Evolutionary conservation across 2,329 filamentous ascomycete species (phyloP), one percentile per base, ranked within the genome.

Genomic region (Cladophialophora exuberans): DNA sequence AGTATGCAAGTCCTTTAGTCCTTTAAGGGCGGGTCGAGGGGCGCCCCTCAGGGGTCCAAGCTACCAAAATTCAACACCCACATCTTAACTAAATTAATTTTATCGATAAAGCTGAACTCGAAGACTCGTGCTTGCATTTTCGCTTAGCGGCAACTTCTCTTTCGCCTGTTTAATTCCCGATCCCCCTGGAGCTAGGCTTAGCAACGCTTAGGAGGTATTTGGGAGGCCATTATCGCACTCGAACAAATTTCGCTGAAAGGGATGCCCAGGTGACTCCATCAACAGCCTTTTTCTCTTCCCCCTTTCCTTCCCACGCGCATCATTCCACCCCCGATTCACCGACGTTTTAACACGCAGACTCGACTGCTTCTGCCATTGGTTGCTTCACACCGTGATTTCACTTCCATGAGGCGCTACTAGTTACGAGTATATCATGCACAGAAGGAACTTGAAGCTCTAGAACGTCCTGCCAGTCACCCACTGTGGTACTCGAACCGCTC

Each of bases 301-400:
- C 39, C 39, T 42, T 42, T 42, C 39, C 17, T 10, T 25, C 39
- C 18, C 38, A n/a, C n/a, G n/a, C n/a, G n/a, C 38, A 42, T 42
- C 17, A 23, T 5, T 3, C 38, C 35, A 39, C 22, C n/a, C n/a
- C n/a, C n/a, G n/a, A n/a, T n/a, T n/a, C n/a, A n/a, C n/a, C n/a
- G n/a, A n/a, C n/a, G n/a, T n/a, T n/a, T n/a, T n/a, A n/a, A 25
- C 39, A 26, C 39, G 39, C 39, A n/a, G 39, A 25, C 22, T 26
- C 9, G 22, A 18, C n/a, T 26, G 39, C 22, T 26, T 42, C 26
- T 15, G 15, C 15, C 13, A 42, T 42, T 42, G 39, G 39, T 6
- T 26, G 20, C 39, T n/a, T 42, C 13, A 4, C n/a, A 4, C 22
- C 18, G 39, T 42, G 39, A 42, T 26, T 42, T 23, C n/a, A 42